Percentiles rank a stretch among this genome's conserved stretches.
phyloP scores from a whole-genome alignment of 2,329 filamentous ascomycete genomes.

The Metarhizium humberi region DNA sequence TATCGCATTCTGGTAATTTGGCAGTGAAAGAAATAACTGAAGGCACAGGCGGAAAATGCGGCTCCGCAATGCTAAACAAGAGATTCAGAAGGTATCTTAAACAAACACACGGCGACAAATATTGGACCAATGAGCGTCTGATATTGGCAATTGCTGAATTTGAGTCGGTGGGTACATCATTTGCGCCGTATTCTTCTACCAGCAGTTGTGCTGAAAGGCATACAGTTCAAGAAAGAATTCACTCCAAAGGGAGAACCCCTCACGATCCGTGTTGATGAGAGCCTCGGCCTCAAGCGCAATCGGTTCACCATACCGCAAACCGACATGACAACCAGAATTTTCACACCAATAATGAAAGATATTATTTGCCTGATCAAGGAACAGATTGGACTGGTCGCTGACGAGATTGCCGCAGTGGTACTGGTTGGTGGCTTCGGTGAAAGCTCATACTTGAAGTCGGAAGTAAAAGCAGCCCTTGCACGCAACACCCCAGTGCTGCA shows the following conservation, averaged over 20 bases:
- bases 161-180: slow-evolving; percentile 25
- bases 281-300: slow-evolving; percentile 22
- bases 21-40: slow-evolving; percentile 39
- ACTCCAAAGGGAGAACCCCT: slow-evolving; percentile 25
- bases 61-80: slow-evolving; percentile 39
- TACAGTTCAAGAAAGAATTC: slow-evolving; percentile 29
- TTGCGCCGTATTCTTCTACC: not conserved
- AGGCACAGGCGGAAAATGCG: slow-evolving; percentile 40
- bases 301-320: slow-evolving; percentile 31
- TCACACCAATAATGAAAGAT: slow-evolving; percentile 32
- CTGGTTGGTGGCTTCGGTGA: slow-evolving; percentile 41
- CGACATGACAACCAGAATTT: slow-evolving; percentile 54
- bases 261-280: slow-evolving; percentile 24
- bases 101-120: slow-evolving; percentile 31
- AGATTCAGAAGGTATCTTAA: slow-evolving; percentile 35
- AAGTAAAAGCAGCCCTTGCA: slow-evolving; percentile 26
- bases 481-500: slow-evolving; percentile 33
- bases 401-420: slow-evolving; percentile 28
- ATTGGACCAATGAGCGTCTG: slow-evolving; percentile 32
- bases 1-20: slow-evolving; percentile 30
- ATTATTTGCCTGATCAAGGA: slow-evolving; percentile 33
- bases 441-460: slow-evolving; percentile 33
- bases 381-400: slow-evolving; percentile 26
- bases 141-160: slow-evolving; percentile 32
- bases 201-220: slow-evolving; percentile 1